Evolutionary conservation across 257 asterid genomes (phyloP).

Genomic region (Plantago ovata): DNA sequence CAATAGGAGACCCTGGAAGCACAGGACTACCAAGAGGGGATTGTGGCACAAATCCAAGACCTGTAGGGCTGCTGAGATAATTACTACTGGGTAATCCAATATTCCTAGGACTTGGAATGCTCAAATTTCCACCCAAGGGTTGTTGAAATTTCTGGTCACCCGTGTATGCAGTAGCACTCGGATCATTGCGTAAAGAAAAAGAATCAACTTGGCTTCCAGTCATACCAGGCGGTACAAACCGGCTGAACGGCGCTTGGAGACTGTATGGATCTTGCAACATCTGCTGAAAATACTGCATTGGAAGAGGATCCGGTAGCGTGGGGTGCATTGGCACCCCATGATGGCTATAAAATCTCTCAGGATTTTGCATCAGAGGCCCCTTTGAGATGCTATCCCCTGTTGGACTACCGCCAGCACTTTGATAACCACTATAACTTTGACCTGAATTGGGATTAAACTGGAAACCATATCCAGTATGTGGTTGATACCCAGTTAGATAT

Average conservation of each 20-base stretch:
- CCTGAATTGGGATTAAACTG: slow-evolving; percentile 52
- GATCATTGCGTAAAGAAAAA: slow-evolving; percentile 41
- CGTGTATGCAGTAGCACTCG: slow-evolving; percentile 36
- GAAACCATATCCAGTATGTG: slow-evolving; percentile 49
- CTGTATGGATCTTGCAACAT: slow-evolving; percentile 51
- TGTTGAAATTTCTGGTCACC: slow-evolving; percentile 53
- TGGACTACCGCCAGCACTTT: slow-evolving; percentile 33
- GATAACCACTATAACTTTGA: slow-evolving; percentile 54
- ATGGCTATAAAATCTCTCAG: slow-evolving; percentile 60
- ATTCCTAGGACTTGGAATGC: slow-evolving; percentile 50
- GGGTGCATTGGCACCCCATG: slow-evolving; percentile 61
- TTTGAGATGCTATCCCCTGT: slow-evolving; percentile 44
- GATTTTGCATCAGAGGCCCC: slow-evolving; percentile 41
- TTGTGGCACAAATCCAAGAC: slow-evolving; percentile 52
- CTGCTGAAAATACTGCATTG: slow-evolving; percentile 68
- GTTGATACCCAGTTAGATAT: slow-evolving; percentile 55
- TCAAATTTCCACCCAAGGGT: slow-evolving; percentile 34
- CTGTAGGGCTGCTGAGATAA: slow-evolving; percentile 54
- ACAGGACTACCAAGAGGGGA: slow-evolving; percentile 77
- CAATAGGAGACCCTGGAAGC: slow-evolving; percentile 64
- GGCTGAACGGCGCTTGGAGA: slow-evolving; percentile 50
- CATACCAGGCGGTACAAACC: slow-evolving; percentile 38
- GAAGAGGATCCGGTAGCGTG: slow-evolving; percentile 53
- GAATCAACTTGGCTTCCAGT: slow-evolving; percentile 40
- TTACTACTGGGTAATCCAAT: slow-evolving; percentile 38